Percentiles rank a stretch among this genome's conserved stretches.
Conservation (phyloP, 352 stramenopile species). For the Globisporangium takayamanum region DNA sequence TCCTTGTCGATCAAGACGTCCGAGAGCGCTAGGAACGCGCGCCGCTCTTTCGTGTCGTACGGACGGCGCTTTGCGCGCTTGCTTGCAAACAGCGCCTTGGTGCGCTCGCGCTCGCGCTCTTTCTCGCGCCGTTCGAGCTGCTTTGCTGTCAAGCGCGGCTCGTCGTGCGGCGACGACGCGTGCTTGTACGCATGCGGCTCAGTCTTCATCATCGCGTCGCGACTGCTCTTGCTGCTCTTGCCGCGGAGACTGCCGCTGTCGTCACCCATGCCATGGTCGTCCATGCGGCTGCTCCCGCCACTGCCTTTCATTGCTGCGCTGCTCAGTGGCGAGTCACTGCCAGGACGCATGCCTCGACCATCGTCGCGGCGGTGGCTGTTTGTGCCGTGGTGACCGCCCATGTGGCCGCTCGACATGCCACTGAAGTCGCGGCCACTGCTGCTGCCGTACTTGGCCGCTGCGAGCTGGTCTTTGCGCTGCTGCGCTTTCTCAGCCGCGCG, state of each 20-base stretch:
- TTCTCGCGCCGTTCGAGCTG: slow-evolving; percentile 65
- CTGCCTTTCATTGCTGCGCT: slow-evolving; percentile 31
- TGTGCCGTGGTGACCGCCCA: not conserved
- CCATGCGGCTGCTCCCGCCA: slow-evolving; percentile 22
- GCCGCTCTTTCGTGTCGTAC: slow-evolving; percentile 73
- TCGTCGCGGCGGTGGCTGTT: slow-evolving; percentile 32
- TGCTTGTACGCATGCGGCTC: slow-evolving; percentile 33
- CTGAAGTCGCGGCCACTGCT: not conserved
- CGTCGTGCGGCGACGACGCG: slow-evolving; percentile 38
- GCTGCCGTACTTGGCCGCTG: slow-evolving; percentile 34
- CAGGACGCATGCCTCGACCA: slow-evolving; percentile 19
- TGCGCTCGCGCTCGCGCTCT: slow-evolving; percentile 69
- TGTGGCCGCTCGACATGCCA: not conserved
- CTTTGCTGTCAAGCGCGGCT: slow-evolving; percentile 46
- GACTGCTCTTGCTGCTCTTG: slow-evolving; percentile 27
- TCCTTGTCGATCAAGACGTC: slow-evolving; percentile 82
- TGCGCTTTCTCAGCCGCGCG: slow-evolving; percentile 94
- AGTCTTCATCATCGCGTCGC: slow-evolving; percentile 23
- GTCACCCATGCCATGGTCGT: slow-evolving; percentile 36
- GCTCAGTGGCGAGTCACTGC: slow-evolving; percentile 44
- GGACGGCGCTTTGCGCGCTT: slow-evolving; percentile 63
- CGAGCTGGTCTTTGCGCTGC: slow-evolving; percentile 68
- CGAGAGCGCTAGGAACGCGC: slow-evolving; percentile 61
- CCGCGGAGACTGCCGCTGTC: slow-evolving; percentile 23
- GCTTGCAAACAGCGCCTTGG: slow-evolving; percentile 63